A percentile compares a stretch with the other conserved stretches of the same genome.
These are phyloP conservation scores for Juncus inflexus DNA, from an alignment of 176 grass and related monocot genomes.

Conservation along the genomic window DNA sequence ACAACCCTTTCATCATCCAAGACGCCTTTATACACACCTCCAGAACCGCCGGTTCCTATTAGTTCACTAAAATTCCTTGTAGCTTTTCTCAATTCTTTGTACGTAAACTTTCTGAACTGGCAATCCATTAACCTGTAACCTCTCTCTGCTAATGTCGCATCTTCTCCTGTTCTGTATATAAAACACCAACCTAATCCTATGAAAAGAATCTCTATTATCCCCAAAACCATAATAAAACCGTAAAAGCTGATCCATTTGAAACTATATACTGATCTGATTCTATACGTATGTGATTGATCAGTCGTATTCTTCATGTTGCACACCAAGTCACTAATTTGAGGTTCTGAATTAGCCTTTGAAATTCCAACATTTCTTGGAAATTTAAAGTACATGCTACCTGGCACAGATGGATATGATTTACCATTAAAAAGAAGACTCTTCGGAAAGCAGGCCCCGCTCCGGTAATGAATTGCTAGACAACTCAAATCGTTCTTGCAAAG, in stretches of 20 bases:
- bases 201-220: slow-evolving; percentile 32
- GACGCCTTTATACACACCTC: slow-evolving; percentile 43
- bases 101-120: slow-evolving; percentile 40
- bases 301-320: not conserved
- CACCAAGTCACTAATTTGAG: not conserved
- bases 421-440: slow-evolving; percentile 60
- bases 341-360: slow-evolving; percentile 8
- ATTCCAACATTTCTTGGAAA: slow-evolving; percentile 26
- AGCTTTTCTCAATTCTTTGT: slow-evolving; percentile 40
- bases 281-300: not conserved
- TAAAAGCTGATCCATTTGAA: slow-evolving; percentile 34
- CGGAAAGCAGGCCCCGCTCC: slow-evolving; percentile 32
- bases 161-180: slow-evolving; percentile 29
- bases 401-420: slow-evolving; percentile 27
- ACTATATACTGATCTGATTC: not conserved
- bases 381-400: slow-evolving; percentile 48
- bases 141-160: slow-evolving; percentile 24
- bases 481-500: slow-evolving; percentile 21
- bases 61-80: slow-evolving; percentile 38
- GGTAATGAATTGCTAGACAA: slow-evolving; percentile 44
- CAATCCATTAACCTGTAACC: slow-evolving; percentile 21
- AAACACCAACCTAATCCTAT: slow-evolving; percentile 47
- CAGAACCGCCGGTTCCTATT: slow-evolving; percentile 44
- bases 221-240: slow-evolving; percentile 38
- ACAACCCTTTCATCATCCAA: slow-evolving; percentile 25